Base-by-base conservation (phyloP, 805 yeast species). In the Kockiozyma suomiensis region DNA sequence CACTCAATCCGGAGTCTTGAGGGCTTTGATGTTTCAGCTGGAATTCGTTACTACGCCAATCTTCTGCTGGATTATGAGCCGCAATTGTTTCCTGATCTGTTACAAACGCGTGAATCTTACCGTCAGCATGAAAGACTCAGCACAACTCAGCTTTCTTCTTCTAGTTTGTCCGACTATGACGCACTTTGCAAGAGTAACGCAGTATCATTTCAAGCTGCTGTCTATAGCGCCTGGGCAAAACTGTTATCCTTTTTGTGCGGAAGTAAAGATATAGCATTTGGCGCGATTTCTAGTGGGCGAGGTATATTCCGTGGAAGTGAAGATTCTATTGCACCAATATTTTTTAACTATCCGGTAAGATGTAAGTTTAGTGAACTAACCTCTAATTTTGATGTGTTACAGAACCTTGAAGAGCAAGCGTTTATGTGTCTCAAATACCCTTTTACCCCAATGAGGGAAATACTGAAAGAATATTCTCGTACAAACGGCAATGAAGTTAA, bases 281-380 rank as follows among this genome's bases (percentile, higher is more conserved):
- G 71, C 2, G 52, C 54, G n/a, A 59, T 67, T 21, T 50, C 61
- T 3, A 56, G 58, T 37, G 70, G 70, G 7, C 59, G 70, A n/a
- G 60, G 49, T 15, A 21, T 50, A 8, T 51, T 59, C 23, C 26
- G 43, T 15, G 61, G 58, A 7, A 53, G 56, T 28, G 60, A 59
- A 19, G 58, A 57, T n/a, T 54, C 50, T 10, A 41, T 56, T 30
- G 61, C 56, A 1, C 68, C 68, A 17, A 32, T 48, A 13, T 65
- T 65, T 30, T 57, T 38, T 41, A 56, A 53, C 17, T 37, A 52
- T 30, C 68, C 68, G 4, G 51, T 65, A 3, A 53, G 68, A 12
- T 54, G 54, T 21, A 38, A 17, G 1, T 33, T 56, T 10, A 30
- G 12, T 8, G 17, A 19, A 13, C 3, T 17, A 4, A 3, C 35